Percentiles rank a stretch among this genome's conserved stretches.
Evolutionary conservation across 148 eudicot genomes (phyloP).

Genomic region (Camellia sinensis): DNA sequence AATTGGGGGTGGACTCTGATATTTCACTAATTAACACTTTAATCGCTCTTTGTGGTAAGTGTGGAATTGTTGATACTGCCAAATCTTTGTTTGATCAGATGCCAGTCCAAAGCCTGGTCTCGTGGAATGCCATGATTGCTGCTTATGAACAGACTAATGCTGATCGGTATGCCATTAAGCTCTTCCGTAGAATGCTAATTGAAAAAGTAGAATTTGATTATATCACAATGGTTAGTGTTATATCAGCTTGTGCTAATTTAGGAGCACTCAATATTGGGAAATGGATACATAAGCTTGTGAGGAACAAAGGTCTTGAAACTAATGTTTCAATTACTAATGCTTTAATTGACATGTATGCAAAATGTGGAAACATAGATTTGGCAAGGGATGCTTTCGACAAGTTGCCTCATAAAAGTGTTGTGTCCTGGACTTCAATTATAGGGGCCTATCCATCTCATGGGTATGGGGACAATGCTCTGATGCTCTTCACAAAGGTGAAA

Average conservation of each 20-base stretch:
- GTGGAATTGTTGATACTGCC: constrained; percentile 22
- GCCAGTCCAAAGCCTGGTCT: constrained; percentile 20
- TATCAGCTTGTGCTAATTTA: constrained; percentile 27
- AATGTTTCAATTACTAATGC: constrained; percentile 26
- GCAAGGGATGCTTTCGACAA: constrained; percentile 19
- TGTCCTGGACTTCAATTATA: constrained; percentile 29
- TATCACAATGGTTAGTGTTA: constrained; percentile 27
- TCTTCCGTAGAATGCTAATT: constrained; percentile 17
- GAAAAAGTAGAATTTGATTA: constrained; percentile 18
- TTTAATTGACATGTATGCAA: constrained; percentile 26
- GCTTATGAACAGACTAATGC: constrained; percentile 25
- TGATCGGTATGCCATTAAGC: constrained; percentile 18
- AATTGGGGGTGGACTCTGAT: constrained; percentile 10
- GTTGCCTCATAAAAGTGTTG: constrained; percentile 23
- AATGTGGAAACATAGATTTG: constrained; percentile 23
- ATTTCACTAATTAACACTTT: constrained; percentile 12
- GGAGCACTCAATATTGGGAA: constrained; percentile 23
- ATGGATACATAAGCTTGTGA: constrained; percentile 26
- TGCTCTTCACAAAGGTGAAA: constrained; percentile 26
- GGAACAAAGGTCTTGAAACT: constrained; percentile 24
- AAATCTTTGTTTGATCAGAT: constrained; percentile 22
- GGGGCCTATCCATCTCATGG: constrained; percentile 38
- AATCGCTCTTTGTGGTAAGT: constrained; percentile 17
- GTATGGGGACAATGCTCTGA: constrained; percentile 21
- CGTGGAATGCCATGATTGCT: constrained; percentile 38